Evolutionary conservation across 208 protist genomes (phyloP), one percentile per base, ranked within the genome.

Genomic region (Trichomonas gallinae): DNA sequence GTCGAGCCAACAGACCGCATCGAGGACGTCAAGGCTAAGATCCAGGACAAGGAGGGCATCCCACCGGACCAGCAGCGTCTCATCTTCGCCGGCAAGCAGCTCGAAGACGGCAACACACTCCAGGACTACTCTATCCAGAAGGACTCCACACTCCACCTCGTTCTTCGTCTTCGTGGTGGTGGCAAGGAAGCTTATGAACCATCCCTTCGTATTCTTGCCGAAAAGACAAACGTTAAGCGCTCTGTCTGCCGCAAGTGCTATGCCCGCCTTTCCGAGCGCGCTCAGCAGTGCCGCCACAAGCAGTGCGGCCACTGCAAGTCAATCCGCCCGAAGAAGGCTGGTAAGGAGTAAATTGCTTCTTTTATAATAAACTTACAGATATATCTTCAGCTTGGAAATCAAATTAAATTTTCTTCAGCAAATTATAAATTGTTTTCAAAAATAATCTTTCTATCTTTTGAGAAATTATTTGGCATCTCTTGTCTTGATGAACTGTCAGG

Each of bases 81-180:
- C 17, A 99, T 98, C 97, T 99, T 99, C 96, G 98, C 98, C 72
- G 98, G 98, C 88, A 99, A 99, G 97, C 98, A 99, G 97, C 97
- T 99, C 49, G 98, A 99, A 97, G 98, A 99, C 96, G 98, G 98
- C 72, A 98, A 98, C 97, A 98, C 98, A 31, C 97, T 99, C 6
- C 96, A 97, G 17, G 96, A 99, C 96, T 99, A 99, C 98, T 98
- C 98, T 96, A 99, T 99, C 96, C 98, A 99, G 97, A 99, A 99
- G 97, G 98, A 99, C 97, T 98, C 98, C 26, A 99, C 98, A 38
- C 98, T 99, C 72, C 98, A 99, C 96, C 97, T 99, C 8, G 98
- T 99, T 26, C 98, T 99, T 48, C 97, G 98, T 45, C 98, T 99
- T 26, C 97, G 98, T 96, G 98, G 98, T 97, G 98, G 98, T 97